Conservation (phyloP, 257 asterid species). For the Gentiana macrophylla region DNA sequence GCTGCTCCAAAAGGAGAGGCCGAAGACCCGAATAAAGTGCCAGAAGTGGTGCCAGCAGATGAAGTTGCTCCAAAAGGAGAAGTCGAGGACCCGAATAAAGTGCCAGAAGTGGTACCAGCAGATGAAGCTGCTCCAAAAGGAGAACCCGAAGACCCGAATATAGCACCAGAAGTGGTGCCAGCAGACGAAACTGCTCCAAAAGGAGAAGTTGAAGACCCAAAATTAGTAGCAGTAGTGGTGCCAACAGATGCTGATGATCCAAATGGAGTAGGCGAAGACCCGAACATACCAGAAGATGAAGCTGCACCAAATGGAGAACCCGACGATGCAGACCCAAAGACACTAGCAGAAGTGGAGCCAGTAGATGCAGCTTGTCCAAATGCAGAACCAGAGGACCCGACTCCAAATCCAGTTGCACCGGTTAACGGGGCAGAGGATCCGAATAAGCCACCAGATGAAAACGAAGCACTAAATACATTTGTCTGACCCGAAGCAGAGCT, state of each 20-base stretch:
- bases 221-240: slow-evolving; percentile 6
- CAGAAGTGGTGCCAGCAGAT: slow-evolving; percentile 6
- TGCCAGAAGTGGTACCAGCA: slow-evolving; percentile 3
- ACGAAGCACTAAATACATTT: slow-evolving; percentile 27
- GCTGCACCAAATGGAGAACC: slow-evolving; percentile 27
- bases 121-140: slow-evolving; percentile 8
- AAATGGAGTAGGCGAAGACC: slow-evolving; percentile 15
- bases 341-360: slow-evolving; percentile 1
- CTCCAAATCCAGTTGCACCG: slow-evolving; percentile 10
- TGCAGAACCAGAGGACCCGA: neutral
- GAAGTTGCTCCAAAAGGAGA: slow-evolving; percentile 1
- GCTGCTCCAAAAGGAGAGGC: slow-evolving; percentile 22
- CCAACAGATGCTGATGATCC: slow-evolving; percentile 12
- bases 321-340: slow-evolving; percentile 15
- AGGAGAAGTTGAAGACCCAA: slow-evolving; percentile 10
- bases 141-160: slow-evolving; percentile 1
- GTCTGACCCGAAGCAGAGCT: slow-evolving; percentile 8
- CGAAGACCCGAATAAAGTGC: too few species aligned
- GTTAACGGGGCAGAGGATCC: slow-evolving; percentile 5
- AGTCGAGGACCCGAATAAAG: slow-evolving; percentile 6
- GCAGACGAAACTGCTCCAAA: slow-evolving; percentile 10
- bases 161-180: slow-evolving; percentile 1
- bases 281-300: slow-evolving; percentile 1
- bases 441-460: slow-evolving; percentile 17
- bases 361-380: slow-evolving; percentile 12